Conservation (phyloP, 805 yeast genomes). For the Saturnispora serradocipensis region DNA sequence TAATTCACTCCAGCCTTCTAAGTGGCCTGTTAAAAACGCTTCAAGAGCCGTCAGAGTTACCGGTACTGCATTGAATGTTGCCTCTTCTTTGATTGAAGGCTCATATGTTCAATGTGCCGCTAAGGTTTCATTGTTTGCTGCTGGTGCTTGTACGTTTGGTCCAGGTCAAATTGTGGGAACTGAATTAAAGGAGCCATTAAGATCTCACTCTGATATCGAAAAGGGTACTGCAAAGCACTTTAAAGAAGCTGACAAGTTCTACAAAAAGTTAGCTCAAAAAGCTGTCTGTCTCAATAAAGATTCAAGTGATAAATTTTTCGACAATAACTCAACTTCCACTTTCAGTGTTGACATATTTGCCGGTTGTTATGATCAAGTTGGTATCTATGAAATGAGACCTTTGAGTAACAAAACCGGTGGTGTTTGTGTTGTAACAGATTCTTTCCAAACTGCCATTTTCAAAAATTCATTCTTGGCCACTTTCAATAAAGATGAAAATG, state of each 20-base stretch:
- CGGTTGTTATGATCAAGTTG: constrained; percentile 94
- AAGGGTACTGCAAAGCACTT: constrained; percentile 82
- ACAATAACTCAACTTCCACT: constrained; percentile 39
- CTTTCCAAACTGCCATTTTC: constrained; percentile 90
- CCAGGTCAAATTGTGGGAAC: constrained; percentile 93
- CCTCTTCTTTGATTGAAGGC: constrained; percentile 71
- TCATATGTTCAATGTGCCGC: constrained; percentile 82
- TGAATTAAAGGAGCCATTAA: constrained; percentile 87
- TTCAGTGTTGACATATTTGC: constrained; percentile 87
- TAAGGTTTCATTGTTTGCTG: constrained; percentile 80
- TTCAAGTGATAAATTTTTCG: constrained; percentile 29
- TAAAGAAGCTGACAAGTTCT: constrained; percentile 76
- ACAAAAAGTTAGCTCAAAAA: constrained; percentile 62
- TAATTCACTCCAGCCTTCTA: constrained; percentile 52
- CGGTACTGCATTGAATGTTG: constrained; percentile 85
- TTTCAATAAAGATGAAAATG: constrained; percentile 80
- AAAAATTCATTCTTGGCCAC: constrained; percentile 84
- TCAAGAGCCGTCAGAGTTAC: constrained; percentile 85
- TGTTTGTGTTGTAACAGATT: constrained; percentile 76
- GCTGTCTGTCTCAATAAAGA: constrained; percentile 43
- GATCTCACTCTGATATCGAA: constrained; percentile 96
- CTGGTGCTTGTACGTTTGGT: constrained; percentile 90
- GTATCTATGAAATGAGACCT: constrained; percentile 87
- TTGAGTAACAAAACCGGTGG: constrained; percentile 86
- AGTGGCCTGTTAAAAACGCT: constrained; percentile 79